A percentile compares a stretch with the other conserved stretches of the same genome.
These are phyloP conservation scores for Ajuga chamaepitys DNA, from an alignment of 257 asterid genomes.

Conservation along the genomic window DNA sequence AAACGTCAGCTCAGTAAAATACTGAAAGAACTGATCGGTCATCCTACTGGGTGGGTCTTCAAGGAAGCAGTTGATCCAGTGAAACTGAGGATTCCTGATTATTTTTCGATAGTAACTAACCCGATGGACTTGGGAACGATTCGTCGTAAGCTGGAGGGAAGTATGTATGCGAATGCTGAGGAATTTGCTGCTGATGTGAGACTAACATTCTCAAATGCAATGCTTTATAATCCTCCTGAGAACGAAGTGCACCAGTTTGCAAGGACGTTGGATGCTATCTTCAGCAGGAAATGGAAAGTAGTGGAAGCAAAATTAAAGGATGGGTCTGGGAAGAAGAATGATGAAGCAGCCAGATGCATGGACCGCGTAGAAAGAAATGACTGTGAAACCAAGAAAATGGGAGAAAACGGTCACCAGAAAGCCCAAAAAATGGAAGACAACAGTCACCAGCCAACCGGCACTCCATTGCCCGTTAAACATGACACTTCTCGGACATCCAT, in stretches of 20 bases:
- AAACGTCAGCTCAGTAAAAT: conserved; percentile 43
- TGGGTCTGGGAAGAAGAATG: conserved; percentile 14
- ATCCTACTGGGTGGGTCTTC: conserved; percentile 36
- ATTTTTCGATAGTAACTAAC: conserved; percentile 38
- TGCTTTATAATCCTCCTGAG: conserved; percentile 56
- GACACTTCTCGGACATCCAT: conserved; percentile 20
- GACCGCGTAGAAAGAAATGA: conserved; percentile 17
- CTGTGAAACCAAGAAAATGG: conserved; percentile 12
- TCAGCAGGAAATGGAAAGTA: conserved; percentile 49
- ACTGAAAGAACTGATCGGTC: conserved; percentile 43
- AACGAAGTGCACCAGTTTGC: conserved; percentile 44
- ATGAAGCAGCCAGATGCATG: conserved; percentile 6
- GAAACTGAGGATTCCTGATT: conserved; percentile 59
- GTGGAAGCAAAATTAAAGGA: conserved; percentile 38
- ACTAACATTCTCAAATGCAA: conserved; percentile 74
- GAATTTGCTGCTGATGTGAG: conserved; percentile 71
- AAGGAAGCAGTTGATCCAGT: conserved; percentile 74
- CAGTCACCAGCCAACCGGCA: conserved; percentile 8
- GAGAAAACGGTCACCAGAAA: conserved; percentile 13
- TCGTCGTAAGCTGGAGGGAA: conserved; percentile 40
- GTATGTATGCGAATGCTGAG: conserved; percentile 37
- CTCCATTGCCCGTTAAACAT: conserved; percentile 12
- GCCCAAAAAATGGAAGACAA: conserved; percentile 4
- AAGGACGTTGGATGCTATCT: conserved; percentile 29
- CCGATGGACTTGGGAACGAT: conserved; percentile 95